These are phyloP conservation scores for Rhynchosporium agropyri DNA, from an alignment of 2,329 filamentous ascomycete genomes.

Conservation along the genomic window DNA sequence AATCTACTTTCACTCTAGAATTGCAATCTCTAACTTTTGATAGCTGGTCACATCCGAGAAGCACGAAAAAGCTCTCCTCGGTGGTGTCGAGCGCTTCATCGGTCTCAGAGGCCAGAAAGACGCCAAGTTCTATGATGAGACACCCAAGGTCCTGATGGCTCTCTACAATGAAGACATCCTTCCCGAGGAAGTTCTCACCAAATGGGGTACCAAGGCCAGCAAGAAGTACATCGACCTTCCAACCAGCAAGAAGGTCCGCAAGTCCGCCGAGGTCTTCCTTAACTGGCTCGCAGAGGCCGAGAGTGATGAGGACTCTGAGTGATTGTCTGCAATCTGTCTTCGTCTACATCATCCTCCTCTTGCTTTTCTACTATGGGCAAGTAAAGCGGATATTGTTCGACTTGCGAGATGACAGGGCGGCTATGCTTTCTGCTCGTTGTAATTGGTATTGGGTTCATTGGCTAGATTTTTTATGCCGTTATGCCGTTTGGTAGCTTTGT, in stretches of 20 bases:
- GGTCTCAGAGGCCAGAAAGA: constrained; percentile 71
- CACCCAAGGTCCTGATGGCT: constrained; percentile 84
- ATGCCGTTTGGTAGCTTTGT: constrained; percentile 19
- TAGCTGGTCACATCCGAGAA: constrained; percentile 85
- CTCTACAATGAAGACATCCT: constrained; percentile 92
- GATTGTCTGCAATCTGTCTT: constrained; percentile 38
- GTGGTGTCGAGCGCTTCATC: constrained; percentile 91
- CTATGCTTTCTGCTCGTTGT: not conserved
- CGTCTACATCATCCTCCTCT: not conserved
- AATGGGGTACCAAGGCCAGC: constrained; percentile 93
- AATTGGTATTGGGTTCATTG: constrained; percentile 12
- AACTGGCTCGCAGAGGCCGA: constrained; percentile 91
- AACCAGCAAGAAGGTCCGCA: constrained; percentile 93
- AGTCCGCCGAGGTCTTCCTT: constrained; percentile 91
- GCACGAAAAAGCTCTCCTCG: constrained; percentile 93
- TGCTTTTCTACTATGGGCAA: constrained; percentile 1
- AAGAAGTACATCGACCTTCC: constrained; percentile 95
- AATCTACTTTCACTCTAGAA: not conserved
- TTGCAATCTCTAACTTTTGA: constrained; percentile 20
- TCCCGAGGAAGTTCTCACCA: constrained; percentile 82
- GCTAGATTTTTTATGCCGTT: constrained; percentile 19
- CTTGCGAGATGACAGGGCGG: constrained; percentile 9
- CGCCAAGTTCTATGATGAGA: constrained; percentile 73
- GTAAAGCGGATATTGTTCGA: constrained; percentile 7
- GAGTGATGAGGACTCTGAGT: constrained; percentile 68